Evolutionary conservation across 1,284 basidiomycete species (phyloP), one percentile per base, ranked within the genome.

Genomic region (Heimioporus retisporus): DNA sequence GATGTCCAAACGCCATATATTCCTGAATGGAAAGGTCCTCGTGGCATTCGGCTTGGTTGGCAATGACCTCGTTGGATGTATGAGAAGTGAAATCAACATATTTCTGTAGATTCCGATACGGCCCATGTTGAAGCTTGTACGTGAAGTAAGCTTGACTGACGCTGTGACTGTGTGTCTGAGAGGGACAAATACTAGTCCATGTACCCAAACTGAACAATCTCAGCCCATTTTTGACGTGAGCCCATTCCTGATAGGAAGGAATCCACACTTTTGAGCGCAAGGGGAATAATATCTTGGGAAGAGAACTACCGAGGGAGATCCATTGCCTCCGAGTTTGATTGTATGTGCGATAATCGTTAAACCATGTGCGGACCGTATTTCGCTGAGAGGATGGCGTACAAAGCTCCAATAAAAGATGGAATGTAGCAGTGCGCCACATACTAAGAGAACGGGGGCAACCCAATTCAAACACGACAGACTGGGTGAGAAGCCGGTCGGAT

Each of bases 381-480:
- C 18, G 5, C 18, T 59, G 21, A 1, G 25, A 11, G 3, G 21
- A 60, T 1, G 58, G 53, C 4, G 63, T 50, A 19, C 46, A 54
- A 6, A 16, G 23, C 46, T 81, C 79, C 18, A 73, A 68, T 16
- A 83, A 73, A 55, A 88, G 69, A 14, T 68, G 59, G 59, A 81
- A 82, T 0, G 85, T 86, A 3, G 69, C 72, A 2, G 72, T 71
- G 18, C 87, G 76, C 87, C 87, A 88, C 43, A 79, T 73, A 7
- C 73, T 65, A 64, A 86, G 84, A 1, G 70, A 65, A 1, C 65
- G 28, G 0, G 87, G 87, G 54, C 79, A 79, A 6, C 69, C 59
- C 3, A 87, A 68, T 63, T 89, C 86, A 59, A 88, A 87, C 0
- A 88, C 75, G 0, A 80, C 77, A 1, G 65, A 68, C 61, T 80